phyloP scores from a whole-genome alignment of 2,329 filamentous ascomycete species.

The Aureobasidium sp. region DNA sequence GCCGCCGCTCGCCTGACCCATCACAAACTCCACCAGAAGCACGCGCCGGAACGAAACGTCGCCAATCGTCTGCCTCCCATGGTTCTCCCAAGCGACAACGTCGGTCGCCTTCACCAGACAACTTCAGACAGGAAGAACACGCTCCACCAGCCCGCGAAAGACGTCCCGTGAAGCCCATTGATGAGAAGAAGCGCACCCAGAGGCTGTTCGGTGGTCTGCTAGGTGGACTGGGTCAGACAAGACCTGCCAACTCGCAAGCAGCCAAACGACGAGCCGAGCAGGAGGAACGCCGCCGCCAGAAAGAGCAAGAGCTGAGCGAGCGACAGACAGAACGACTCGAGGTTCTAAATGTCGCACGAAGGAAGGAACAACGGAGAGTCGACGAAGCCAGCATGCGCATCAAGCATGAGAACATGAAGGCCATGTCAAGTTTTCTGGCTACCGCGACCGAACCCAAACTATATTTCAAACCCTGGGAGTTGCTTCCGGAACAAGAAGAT shows the following conservation, averaged over 20 bases:
- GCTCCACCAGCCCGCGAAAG: background rate
- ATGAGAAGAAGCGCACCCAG: conserved; percentile 78
- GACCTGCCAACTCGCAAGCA: background rate
- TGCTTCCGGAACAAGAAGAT: conserved; percentile 59
- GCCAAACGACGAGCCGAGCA: conserved; percentile 9
- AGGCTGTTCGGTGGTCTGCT: conserved; percentile 78
- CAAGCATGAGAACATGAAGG: conserved; percentile 62
- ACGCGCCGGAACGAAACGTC: conserved; percentile 2
- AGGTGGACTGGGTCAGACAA: background rate
- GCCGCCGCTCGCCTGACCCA: background rate
- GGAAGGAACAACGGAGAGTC: conserved; percentile 62
- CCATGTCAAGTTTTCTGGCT: conserved; percentile 61
- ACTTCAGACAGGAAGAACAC: background rate
- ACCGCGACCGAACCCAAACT: conserved; percentile 65
- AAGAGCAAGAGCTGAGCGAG: conserved; percentile 5
- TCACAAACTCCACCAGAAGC: background rate
- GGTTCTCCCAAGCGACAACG: conserved; percentile 1
- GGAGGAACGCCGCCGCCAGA: conserved; percentile 2
- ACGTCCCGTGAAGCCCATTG: conserved; percentile 23
- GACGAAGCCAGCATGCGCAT: conserved; percentile 62
- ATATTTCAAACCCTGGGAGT: conserved; percentile 82
- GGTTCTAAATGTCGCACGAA: conserved; percentile 35
- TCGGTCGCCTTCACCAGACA: background rate
- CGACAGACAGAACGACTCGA: conserved; percentile 8
- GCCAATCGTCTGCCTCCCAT: background rate